Conservation (phyloP, 371 early-diverging fungal species). For the Chytridium lagenaria region DNA sequence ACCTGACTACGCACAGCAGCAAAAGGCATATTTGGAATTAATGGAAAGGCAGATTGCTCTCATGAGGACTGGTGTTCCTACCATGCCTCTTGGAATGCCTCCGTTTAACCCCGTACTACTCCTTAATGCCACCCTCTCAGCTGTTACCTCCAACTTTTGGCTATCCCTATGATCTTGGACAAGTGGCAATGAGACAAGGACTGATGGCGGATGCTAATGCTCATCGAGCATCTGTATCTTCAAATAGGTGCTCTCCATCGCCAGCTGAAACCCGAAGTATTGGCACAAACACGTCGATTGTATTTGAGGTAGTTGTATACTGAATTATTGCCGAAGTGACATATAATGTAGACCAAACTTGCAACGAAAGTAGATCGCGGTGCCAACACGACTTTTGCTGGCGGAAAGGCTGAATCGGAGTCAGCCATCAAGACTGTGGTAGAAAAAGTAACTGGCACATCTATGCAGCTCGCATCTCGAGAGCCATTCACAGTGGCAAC, state of each 20-base stretch:
- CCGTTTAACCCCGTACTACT: neutral
- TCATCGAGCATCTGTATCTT: neutral
- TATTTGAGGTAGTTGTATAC: constrained; percentile 12
- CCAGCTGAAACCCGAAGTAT: constrained; percentile 3
- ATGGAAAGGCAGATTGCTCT: neutral
- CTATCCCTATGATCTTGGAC: constrained; percentile 1
- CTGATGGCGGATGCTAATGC: neutral
- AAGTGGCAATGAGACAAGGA: neutral
- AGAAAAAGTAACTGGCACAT: too few species aligned
- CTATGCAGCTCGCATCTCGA: neutral
- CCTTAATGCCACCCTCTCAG: neutral
- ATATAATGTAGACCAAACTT: neutral
- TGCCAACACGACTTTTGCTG: neutral
- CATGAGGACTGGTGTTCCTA: neutral
- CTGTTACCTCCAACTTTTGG: neutral
- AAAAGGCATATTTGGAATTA: neutral
- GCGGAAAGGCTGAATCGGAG: too few species aligned
- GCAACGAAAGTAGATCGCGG: neutral
- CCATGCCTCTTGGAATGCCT: neutral
- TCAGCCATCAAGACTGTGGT: too few species aligned
- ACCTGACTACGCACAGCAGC: too few species aligned
- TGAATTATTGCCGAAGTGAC: too few species aligned
- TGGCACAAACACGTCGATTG: constrained; percentile 28
- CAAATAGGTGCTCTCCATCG: neutral
- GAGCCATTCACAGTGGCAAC: constrained; percentile 6